phyloP scores from a whole-genome alignment of 2,329 filamentous ascomycete species.

The Colletotrichum sp. region DNA sequence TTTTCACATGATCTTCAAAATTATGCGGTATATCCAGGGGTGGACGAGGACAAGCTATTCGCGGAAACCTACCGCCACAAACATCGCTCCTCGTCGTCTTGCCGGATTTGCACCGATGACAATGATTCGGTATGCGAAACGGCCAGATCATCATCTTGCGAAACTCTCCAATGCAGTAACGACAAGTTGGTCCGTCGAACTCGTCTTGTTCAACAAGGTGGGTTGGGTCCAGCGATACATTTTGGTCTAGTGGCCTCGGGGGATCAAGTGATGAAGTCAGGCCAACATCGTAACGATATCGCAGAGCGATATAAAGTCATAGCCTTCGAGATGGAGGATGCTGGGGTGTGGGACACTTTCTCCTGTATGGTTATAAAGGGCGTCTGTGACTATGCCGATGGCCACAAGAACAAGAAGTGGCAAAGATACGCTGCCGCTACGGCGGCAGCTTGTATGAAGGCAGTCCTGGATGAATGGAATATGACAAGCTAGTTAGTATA shows the following conservation, averaged over 20 bases:
- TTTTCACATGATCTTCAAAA: neutral
- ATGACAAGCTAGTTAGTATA: neutral
- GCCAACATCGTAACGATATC: constrained; percentile 36
- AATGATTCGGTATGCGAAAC: constrained; percentile 21
- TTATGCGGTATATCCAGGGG: constrained; percentile 29
- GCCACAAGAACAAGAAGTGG: constrained; percentile 43
- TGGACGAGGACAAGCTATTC: constrained; percentile 32
- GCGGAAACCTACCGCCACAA: constrained; percentile 35
- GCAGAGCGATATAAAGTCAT: constrained; percentile 25
- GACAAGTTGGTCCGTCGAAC: neutral
- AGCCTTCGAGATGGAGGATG: constrained; percentile 40
- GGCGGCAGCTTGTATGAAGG: constrained; percentile 34
- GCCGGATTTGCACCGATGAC: neutral
- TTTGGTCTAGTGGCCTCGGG: constrained; percentile 42
- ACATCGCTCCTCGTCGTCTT: constrained; percentile 24
- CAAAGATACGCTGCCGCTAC: constrained; percentile 43
- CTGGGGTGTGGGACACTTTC: constrained; percentile 34
- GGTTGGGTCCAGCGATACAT: constrained; percentile 25
- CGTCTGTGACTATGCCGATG: constrained; percentile 45
- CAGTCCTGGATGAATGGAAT: neutral
- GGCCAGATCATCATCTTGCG: constrained; percentile 22
- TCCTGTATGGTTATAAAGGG: constrained; percentile 39
- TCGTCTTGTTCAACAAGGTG: neutral
- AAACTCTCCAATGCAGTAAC: constrained; percentile 27
- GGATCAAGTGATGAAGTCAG: constrained; percentile 41